Evolutionary conservation across 371 early-diverging fungal species (phyloP).

Genomic region (Rhizopus microsporus): DNA sequence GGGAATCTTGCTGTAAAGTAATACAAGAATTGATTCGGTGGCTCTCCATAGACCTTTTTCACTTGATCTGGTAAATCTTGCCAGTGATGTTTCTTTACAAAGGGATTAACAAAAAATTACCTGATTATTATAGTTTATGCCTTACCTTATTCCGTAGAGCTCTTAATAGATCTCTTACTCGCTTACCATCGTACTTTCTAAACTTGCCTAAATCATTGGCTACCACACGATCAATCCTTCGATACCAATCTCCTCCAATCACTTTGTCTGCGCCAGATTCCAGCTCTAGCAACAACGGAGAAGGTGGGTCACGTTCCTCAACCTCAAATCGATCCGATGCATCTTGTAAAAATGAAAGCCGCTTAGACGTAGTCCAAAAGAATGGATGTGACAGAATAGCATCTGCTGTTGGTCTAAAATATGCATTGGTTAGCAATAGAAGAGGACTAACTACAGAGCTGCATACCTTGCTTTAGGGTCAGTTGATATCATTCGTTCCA

Average conservation of each 20-base stretch:
- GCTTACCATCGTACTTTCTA: slow-evolving; percentile 87
- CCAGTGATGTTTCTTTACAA: slow-evolving; percentile 86
- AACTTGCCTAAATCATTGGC: slow-evolving; percentile 85
- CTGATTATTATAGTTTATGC: background rate
- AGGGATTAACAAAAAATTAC: background rate
- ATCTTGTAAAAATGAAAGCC: slow-evolving; percentile 90
- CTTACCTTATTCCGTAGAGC: slow-evolving; percentile 85
- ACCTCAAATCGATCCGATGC: slow-evolving; percentile 93
- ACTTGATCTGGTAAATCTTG: slow-evolving; percentile 85
- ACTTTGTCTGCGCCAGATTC: slow-evolving; percentile 66
- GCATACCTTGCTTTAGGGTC: slow-evolving; percentile 67
- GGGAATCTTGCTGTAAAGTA: slow-evolving; percentile 94
- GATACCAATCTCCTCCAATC: slow-evolving; percentile 81
- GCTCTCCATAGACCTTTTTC: slow-evolving; percentile 77
- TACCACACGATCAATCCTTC: slow-evolving; percentile 76
- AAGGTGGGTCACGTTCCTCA: slow-evolving; percentile 78
- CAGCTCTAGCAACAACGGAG: slow-evolving; percentile 61
- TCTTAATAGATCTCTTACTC: slow-evolving; percentile 86
- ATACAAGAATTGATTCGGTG: slow-evolving; percentile 85
- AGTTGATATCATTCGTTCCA: slow-evolving; percentile 83
- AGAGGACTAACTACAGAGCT: background rate
- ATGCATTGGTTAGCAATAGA: background rate
- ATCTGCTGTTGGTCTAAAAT: slow-evolving; percentile 68
- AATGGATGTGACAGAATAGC: slow-evolving; percentile 87
- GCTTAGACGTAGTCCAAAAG: slow-evolving; percentile 88